Evolutionary conservation across 2,329 filamentous ascomycete species (phyloP).

Genomic region (Macroventuria anomochaeta): DNA sequence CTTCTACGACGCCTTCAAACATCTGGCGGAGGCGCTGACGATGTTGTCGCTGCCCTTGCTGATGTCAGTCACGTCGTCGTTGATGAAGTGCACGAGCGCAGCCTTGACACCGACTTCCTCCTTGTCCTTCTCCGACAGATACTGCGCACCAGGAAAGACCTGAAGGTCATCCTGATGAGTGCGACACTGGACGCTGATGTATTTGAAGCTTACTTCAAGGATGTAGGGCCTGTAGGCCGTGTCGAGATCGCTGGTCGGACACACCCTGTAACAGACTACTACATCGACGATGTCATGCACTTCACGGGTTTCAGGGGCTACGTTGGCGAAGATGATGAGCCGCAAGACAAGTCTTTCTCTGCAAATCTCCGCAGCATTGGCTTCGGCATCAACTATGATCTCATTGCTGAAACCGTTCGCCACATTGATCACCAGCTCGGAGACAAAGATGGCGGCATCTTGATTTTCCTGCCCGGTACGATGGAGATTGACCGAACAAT

Average conservation of each 20-base stretch:
- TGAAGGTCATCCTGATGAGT: constrained; percentile 95
- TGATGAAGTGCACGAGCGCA: constrained; percentile 95
- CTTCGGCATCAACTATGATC: constrained; percentile 87
- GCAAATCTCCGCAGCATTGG: constrained; percentile 57
- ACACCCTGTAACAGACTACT: constrained; percentile 87
- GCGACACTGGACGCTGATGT: constrained; percentile 89
- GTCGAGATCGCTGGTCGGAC: constrained; percentile 90
- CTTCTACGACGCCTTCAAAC: constrained; percentile 89
- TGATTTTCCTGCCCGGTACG: constrained; percentile 94
- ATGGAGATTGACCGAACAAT: constrained; percentile 88
- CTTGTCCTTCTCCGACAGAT: constrained; percentile 87
- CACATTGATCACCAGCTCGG: constrained; percentile 81
- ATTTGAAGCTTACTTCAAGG: constrained; percentile 83
- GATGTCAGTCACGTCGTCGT: constrained; percentile 95
- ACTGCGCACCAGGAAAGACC: constrained; percentile 72
- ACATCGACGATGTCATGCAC: constrained; percentile 84
- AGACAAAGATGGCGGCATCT: constrained; percentile 78
- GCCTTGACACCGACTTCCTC: constrained; percentile 92
- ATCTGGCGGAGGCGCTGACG: constrained; percentile 78
- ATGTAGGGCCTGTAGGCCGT: constrained; percentile 72
- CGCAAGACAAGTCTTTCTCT: constrained; percentile 55
- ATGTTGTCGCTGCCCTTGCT: constrained; percentile 80
- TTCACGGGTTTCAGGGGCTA: constrained; percentile 72
- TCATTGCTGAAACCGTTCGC: constrained; percentile 80
- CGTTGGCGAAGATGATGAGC: constrained; percentile 58